Percentiles rank a stretch among this genome's conserved stretches.
phyloP scores from a whole-genome alignment of 345 rosid species.

The Conringia planisiliqua region DNA sequence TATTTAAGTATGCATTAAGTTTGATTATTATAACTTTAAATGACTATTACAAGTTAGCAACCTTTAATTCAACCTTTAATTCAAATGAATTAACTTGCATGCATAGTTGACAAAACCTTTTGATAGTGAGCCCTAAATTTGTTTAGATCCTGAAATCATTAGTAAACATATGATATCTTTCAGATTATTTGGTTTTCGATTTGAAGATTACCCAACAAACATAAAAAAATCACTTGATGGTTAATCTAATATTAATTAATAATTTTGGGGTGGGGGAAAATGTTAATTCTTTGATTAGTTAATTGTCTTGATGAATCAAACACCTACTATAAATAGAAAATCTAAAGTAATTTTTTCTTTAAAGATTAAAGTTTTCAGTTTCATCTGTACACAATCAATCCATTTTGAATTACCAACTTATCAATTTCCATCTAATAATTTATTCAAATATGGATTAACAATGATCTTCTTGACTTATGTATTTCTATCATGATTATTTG shows the following conservation, averaged over 20 bases:
- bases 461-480: background rate
- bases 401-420: background rate
- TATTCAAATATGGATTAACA: background rate
- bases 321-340: background rate
- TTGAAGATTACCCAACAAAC: background rate
- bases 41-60: background rate
- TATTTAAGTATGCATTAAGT: background rate
- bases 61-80: conserved; percentile 35
- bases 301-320: background rate
- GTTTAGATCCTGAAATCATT: background rate
- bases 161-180: background rate
- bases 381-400: background rate
- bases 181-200: background rate
- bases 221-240: background rate
- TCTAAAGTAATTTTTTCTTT: background rate
- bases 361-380: background rate
- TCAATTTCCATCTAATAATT: background rate
- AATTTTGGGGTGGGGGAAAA: background rate
- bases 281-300: background rate
- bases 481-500: background rate
- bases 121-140: background rate
- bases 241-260: background rate
- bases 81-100: conserved; percentile 15
- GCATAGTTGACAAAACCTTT: background rate
- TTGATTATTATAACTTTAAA: background rate